phyloP scores from a whole-genome alignment of 192 early-diverging fungal species.

The Coemansia sp. region DNA sequence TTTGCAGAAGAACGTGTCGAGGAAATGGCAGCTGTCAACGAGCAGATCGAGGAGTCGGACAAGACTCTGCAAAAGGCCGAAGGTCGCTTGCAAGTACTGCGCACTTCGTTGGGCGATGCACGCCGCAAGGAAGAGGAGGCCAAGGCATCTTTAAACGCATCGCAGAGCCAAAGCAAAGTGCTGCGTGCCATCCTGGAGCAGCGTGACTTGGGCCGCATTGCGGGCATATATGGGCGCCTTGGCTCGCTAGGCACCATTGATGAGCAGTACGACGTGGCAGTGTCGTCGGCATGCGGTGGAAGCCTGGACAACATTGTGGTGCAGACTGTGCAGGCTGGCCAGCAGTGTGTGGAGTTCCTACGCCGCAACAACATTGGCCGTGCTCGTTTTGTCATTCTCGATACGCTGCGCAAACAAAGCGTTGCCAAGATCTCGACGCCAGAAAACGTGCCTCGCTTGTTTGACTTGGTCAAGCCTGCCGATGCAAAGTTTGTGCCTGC shows the following conservation, averaged over 20 bases:
- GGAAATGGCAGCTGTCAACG: slow-evolving; percentile 51
- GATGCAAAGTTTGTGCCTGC: slow-evolving; percentile 71
- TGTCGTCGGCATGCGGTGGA: slow-evolving; percentile 82
- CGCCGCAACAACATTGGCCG: slow-evolving; percentile 83
- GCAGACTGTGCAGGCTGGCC: slow-evolving; percentile 79
- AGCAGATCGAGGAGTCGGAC: slow-evolving; percentile 55
- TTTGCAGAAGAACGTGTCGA: slow-evolving; percentile 37
- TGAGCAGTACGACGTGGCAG: slow-evolving; percentile 91
- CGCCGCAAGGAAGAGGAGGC: slow-evolving; percentile 74
- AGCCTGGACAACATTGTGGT: slow-evolving; percentile 86
- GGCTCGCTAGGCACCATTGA: slow-evolving; percentile 96
- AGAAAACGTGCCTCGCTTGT: slow-evolving; percentile 79
- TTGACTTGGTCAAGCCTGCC: slow-evolving; percentile 82
- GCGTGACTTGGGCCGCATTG: slow-evolving; percentile 68
- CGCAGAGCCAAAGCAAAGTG: slow-evolving; percentile 67
- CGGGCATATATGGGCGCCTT: slow-evolving; percentile 79
- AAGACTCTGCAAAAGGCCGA: slow-evolving; percentile 40
- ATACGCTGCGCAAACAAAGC: slow-evolving; percentile 63
- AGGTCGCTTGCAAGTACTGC: slow-evolving; percentile 43
- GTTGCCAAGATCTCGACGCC: slow-evolving; percentile 60
- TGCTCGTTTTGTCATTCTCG: slow-evolving; percentile 78
- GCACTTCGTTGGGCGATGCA: slow-evolving; percentile 35
- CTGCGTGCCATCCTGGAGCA: slow-evolving; percentile 67
- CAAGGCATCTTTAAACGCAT: slow-evolving; percentile 56
- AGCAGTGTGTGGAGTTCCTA: slow-evolving; percentile 87